phyloP scores from a whole-genome alignment of 257 asterid species.

The Penstemon barbatus region DNA sequence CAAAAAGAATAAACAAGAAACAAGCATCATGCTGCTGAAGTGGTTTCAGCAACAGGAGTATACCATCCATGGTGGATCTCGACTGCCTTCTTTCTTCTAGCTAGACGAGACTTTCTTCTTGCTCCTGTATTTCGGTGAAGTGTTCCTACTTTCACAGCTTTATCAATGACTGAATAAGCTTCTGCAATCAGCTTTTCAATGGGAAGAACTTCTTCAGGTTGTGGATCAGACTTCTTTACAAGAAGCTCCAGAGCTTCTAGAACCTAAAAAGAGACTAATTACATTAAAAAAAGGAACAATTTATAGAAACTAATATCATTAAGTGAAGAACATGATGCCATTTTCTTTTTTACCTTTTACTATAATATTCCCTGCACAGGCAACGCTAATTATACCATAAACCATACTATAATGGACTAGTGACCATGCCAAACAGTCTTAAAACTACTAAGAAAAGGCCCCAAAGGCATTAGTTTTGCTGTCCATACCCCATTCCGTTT shows the following conservation, averaged over 20 bases:
- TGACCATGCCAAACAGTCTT: not conserved
- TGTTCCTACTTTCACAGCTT: constrained; percentile 74
- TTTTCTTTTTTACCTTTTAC: not conserved
- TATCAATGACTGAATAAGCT: constrained; percentile 88
- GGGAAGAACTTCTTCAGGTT: constrained; percentile 65
- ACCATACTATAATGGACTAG: not conserved
- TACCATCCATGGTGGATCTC: constrained; percentile 94
- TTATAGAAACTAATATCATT: not conserved
- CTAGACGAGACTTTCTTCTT: constrained; percentile 92
- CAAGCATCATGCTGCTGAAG: constrained; percentile 36
- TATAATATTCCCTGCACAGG: not conserved
- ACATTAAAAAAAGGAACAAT: no score
- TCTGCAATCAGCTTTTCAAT: constrained; percentile 82
- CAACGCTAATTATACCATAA: not conserved
- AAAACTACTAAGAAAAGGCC: constrained; percentile 7
- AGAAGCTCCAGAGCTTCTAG: constrained; percentile 71
- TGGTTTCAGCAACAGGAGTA: constrained; percentile 49
- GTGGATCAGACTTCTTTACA: constrained; percentile 67
- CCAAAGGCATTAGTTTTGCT: constrained; percentile 3
- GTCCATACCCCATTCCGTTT: not conserved
- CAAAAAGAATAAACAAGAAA: constrained; percentile 18
- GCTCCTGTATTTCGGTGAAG: constrained; percentile 95
- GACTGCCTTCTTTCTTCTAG: constrained; percentile 80
- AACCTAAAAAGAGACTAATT: constrained; percentile 44
- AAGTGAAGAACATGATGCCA: not conserved